Percentiles rank a stretch among this genome's conserved stretches.
Conservation (phyloP, 2,329 filamentous ascomycete species). For the Nemania sp. region DNA sequence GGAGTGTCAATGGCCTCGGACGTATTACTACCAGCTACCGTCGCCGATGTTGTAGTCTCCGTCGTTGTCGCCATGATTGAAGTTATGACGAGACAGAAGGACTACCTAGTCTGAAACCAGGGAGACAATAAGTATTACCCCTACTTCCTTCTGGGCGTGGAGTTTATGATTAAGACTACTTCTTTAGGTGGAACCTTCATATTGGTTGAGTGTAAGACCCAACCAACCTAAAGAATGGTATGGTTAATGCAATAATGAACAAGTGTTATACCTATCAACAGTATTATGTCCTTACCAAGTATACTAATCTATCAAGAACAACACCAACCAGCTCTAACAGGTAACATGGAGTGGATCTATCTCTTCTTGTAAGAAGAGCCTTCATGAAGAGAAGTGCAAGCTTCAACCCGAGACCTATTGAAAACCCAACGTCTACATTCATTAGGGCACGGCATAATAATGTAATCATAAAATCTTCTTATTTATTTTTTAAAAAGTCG, state of each 20-base stretch:
- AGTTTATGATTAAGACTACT: neutral
- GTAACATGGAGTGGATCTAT: too few relatives aligned
- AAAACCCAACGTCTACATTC: neutral
- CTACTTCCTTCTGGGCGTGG: neutral
- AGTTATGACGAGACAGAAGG: neutral
- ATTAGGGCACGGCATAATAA: slow-evolving; percentile 15
- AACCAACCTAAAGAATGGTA: too few relatives aligned
- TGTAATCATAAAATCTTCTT: slow-evolving; percentile 30
- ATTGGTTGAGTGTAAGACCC: too few relatives aligned
- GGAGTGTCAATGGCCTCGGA: slow-evolving; percentile 37
- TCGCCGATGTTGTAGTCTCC: slow-evolving; percentile 17
- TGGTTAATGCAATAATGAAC: neutral
- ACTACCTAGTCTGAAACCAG: slow-evolving; percentile 5
- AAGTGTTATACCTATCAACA: too few relatives aligned
- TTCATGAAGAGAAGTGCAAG: neutral
- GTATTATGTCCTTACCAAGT: neutral
- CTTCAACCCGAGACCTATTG: neutral
- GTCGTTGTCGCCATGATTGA: slow-evolving; percentile 41
- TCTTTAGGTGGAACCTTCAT: too few relatives aligned
- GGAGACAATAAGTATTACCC: neutral
- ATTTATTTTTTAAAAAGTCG: slow-evolving; percentile 11
- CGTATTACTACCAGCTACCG: neutral
- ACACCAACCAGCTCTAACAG: neutral
- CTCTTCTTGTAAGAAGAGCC: neutral
- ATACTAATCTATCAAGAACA: neutral